Evolutionary conservation across 2,329 filamentous ascomycete species (phyloP), one percentile per base, ranked within the genome.

Genomic region (Ophiostoma fasciatum): DNA sequence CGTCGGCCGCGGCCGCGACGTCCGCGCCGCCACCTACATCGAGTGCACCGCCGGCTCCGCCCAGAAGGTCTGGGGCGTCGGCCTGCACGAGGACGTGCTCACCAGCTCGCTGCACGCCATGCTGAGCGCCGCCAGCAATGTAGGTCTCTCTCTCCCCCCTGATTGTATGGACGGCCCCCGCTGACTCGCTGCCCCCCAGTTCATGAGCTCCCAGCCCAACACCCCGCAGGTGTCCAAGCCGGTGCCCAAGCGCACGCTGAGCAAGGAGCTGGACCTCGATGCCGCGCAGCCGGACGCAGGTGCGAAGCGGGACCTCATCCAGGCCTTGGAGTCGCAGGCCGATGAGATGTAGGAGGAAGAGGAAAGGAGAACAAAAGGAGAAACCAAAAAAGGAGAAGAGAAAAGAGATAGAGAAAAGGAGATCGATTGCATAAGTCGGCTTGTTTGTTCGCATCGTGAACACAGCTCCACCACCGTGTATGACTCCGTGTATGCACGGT

Each of bases 1-100:
- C 20, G 85, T 96, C 47, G 84, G 84, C 45, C 66, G 68, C 35
- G 83, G 82, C 42, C 72, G 75, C 39, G 74, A 84, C 42, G 83
- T 88, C 46, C 92, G 92, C 63, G 88, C 88, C n/a, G 88, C 85
- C 2, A 83, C 87, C 3, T 96, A 92, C 54, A 93, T 96, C 45
- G 82, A 94, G 57, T 94, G 85, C 58, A 85, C 71, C 20, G 68
- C 76, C 15, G 60, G 70, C 4, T 74, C 71, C 31, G 78, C 69
- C 36, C 66, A 82, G 49, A 79, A 73, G 49, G 79, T 93, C 3
- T 94, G 85, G 84, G 85, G 85, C 47, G 80, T 94, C 7, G 85
- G 83, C 23, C 82, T 94, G 48, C 83, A 94, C 54, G 79, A 88
- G 54, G 88, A 94, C 63, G 83, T 92, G 42, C 83, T 92, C 15